These are phyloP conservation scores for Cucumis hystrix DNA, from an alignment of 306 rosid species.

Conservation along the genomic window DNA sequence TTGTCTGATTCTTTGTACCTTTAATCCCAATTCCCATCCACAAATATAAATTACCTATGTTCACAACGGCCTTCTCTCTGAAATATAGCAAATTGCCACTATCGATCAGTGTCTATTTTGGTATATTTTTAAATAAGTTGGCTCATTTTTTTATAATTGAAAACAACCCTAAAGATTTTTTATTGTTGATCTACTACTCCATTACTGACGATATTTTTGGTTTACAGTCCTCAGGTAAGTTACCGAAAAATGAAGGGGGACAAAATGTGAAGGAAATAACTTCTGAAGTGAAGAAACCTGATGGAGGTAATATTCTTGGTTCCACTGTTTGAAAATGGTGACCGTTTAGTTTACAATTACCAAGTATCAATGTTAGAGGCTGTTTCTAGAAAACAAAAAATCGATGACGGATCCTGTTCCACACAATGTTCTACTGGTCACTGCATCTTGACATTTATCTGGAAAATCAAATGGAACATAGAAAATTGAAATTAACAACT, in stretches of 20 bases:
- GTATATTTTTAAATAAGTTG: no score
- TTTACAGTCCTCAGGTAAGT: constrained; percentile 76
- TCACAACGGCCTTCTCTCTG: neutral
- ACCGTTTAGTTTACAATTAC: neutral
- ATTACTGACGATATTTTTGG: constrained; percentile 10
- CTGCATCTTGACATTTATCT: neutral
- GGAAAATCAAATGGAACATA: neutral
- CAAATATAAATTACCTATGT: neutral
- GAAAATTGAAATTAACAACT: neutral
- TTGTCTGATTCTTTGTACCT: neutral
- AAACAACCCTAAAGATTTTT: neutral
- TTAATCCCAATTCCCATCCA: neutral
- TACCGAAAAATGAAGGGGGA: constrained; percentile 40
- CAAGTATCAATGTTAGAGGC: neutral
- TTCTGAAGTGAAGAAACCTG: constrained; percentile 30
- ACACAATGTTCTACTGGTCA: neutral
- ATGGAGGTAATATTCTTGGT: constrained; percentile 22
- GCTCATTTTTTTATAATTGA: no score
- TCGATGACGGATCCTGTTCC: neutral
- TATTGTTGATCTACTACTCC: neutral
- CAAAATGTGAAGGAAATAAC: constrained; percentile 23
- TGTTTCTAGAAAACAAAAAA: neutral
- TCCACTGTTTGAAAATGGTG: neutral
- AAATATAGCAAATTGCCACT: no score
- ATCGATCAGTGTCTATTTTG: no score